phyloP scores from a whole-genome alignment of 352 stramenopile species.

The Pythium scleroteichum region DNA sequence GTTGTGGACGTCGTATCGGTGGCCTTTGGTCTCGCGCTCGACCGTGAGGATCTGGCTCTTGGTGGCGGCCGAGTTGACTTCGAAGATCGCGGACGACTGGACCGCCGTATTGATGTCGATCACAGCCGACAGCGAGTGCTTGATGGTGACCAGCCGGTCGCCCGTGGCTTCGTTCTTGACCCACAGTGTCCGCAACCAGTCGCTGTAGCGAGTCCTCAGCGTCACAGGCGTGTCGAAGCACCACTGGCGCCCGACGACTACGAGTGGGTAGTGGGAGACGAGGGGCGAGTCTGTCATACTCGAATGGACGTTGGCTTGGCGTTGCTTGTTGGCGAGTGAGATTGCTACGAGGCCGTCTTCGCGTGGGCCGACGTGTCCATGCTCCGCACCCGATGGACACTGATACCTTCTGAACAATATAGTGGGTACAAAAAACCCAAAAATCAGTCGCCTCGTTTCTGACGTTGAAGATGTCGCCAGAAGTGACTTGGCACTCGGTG shows the following conservation, averaged over 20 bases:
- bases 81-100: constrained; percentile 7
- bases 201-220: background rate
- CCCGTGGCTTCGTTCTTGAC: constrained; percentile 8
- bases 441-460: too few species aligned
- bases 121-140: constrained; percentile 3
- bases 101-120: constrained; percentile 8
- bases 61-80: background rate
- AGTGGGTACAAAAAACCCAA: too few species aligned
- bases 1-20: constrained; percentile 11
- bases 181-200: constrained; percentile 5
- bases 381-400: too few species aligned
- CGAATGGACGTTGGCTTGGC: too few species aligned
- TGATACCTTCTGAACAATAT: too few species aligned
- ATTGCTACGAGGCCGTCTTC: too few species aligned
- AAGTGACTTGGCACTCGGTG: too few species aligned
- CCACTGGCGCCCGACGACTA: constrained; percentile 1
- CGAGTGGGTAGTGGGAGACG: background rate
- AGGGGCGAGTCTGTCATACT: too few species aligned
- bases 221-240: constrained; percentile 3
- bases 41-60: constrained; percentile 10
- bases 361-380: too few species aligned
- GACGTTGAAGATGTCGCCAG: too few species aligned
- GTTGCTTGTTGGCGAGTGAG: too few species aligned
- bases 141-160: background rate
- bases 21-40: background rate